Conservation (phyloP, 208 protist genomes). For the Trichomonas gallinae region DNA sequence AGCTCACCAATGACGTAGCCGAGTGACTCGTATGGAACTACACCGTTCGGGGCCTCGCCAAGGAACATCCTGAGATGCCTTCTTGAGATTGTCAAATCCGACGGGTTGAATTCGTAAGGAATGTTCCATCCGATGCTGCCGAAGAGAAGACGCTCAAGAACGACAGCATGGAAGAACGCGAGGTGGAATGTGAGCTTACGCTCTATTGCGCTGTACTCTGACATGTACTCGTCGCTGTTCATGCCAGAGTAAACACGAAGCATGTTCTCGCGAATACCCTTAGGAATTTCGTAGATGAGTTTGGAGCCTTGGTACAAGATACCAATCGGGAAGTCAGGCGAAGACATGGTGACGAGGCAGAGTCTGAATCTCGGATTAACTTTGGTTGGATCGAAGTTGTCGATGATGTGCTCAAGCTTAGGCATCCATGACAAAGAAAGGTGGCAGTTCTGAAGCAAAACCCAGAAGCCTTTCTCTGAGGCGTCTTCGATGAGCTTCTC, state of each 20-base stretch:
- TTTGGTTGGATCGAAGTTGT: constrained; percentile 36
- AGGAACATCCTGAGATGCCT: constrained; percentile 90
- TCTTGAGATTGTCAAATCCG: constrained; percentile 83
- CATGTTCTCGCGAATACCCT: constrained; percentile 84
- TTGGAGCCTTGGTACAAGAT: constrained; percentile 89
- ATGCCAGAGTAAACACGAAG: constrained; percentile 41
- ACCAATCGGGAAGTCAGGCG: constrained; percentile 68
- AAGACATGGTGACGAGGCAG: constrained; percentile 81
- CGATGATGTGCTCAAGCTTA: constrained; percentile 73
- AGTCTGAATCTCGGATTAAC: constrained; percentile 72
- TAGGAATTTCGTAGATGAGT: constrained; percentile 90
- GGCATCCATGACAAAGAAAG: constrained; percentile 83
- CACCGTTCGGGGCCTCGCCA: constrained; percentile 45
- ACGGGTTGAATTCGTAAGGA: constrained; percentile 88
- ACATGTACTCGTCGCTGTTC: constrained; percentile 73
- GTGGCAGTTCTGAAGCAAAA: constrained; percentile 94
- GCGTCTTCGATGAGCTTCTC: constrained; percentile 66
- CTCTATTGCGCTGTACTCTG: constrained; percentile 82
- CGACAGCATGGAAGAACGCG: constrained; percentile 89
- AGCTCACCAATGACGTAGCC: constrained; percentile 97
- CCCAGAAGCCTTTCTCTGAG: constrained; percentile 58
- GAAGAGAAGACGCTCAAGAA: constrained; percentile 91
- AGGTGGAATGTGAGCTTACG: constrained; percentile 88
- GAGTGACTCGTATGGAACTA: constrained; percentile 85
- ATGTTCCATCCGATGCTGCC: constrained; percentile 86